Evolutionary conservation across 345 rosid species (phyloP).

Genomic region (Physaria fendleri): DNA sequence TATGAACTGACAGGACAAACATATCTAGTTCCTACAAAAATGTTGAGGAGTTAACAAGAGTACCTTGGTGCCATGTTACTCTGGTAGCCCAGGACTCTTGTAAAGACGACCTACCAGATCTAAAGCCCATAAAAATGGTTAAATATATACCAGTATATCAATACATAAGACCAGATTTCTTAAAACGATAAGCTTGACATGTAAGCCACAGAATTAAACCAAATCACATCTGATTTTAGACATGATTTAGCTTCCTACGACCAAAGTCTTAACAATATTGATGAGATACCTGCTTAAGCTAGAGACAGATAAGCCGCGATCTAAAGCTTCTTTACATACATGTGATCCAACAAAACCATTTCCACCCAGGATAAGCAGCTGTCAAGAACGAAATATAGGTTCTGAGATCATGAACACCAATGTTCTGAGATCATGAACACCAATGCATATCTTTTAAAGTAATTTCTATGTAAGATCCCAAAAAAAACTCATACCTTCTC

Average conservation of each 20-base stretch:
- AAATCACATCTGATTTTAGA: neutral
- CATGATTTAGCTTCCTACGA: neutral
- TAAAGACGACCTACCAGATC: slow-evolving; percentile 78
- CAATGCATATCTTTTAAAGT: neutral
- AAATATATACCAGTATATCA: no score
- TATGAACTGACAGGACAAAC: neutral
- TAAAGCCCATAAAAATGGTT: slow-evolving; percentile 20
- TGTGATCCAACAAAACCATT: slow-evolving; percentile 98
- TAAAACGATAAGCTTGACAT: no score
- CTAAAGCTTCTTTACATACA: slow-evolving; percentile 78
- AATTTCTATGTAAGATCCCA: neutral
- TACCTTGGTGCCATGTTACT: slow-evolving; percentile 90
- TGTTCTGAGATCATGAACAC: neutral
- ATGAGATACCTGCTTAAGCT: slow-evolving; percentile 86
- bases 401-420: neutral
- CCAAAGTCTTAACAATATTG: neutral
- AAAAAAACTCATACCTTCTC: slow-evolving; percentile 55
- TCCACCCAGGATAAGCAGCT: slow-evolving; percentile 97
- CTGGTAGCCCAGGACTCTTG: slow-evolving; percentile 71
- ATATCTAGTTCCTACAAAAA: no score
- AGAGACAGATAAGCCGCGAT: slow-evolving; percentile 64
- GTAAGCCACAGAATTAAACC: neutral
- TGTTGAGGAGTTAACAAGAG: no score
- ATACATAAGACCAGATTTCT: no score
- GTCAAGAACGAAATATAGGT: no score